A percentile compares a stretch with the other conserved stretches of the same genome.
Evolutionary conservation across 768 basidiomycete species (phyloP).

Genomic region (Erythrobasidium yunnanense): DNA sequence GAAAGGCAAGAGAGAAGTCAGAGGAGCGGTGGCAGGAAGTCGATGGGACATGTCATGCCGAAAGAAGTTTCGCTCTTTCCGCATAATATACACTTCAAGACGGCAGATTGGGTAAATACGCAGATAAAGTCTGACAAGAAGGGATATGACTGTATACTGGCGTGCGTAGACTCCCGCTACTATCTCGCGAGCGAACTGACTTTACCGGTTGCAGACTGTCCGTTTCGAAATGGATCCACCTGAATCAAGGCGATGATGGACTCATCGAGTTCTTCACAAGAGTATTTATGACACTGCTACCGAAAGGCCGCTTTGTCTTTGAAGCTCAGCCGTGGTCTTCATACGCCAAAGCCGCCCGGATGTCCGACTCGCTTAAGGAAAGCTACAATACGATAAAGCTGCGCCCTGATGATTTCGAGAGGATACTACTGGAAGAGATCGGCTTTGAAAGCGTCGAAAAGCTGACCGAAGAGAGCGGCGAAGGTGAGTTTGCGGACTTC

Average conservation of each 20-base stretch:
- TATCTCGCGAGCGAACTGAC: neutral
- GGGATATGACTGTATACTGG: slow-evolving; percentile 66
- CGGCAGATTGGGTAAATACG: slow-evolving; percentile 61
- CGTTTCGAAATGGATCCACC: slow-evolving; percentile 82
- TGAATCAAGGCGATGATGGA: slow-evolving; percentile 66
- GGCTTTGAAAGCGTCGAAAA: slow-evolving; percentile 51
- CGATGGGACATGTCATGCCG: slow-evolving; percentile 27
- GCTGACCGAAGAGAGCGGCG: slow-evolving; percentile 54
- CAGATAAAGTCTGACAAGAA: slow-evolving; percentile 47
- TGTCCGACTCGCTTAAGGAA: slow-evolving; percentile 51
- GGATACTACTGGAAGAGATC: slow-evolving; percentile 48
- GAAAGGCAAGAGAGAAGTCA: slow-evolving; percentile 11
- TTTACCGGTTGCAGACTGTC: slow-evolving; percentile 54
- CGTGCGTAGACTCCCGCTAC: slow-evolving; percentile 47
- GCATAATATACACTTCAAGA: slow-evolving; percentile 62
- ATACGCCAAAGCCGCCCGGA: slow-evolving; percentile 64
- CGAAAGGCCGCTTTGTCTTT: slow-evolving; percentile 56
- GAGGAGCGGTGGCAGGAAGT: slow-evolving; percentile 4
- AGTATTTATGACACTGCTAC: slow-evolving; percentile 51
- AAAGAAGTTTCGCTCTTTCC: slow-evolving; percentile 49
- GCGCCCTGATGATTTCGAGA: slow-evolving; percentile 56
- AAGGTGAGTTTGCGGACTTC: slow-evolving; percentile 47
- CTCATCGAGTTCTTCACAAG: slow-evolving; percentile 58
- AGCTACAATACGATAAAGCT: slow-evolving; percentile 52
- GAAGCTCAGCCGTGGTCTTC: slow-evolving; percentile 80